Percentiles rank a stretch among this genome's conserved stretches.
Evolutionary conservation across 169 alveolate genomes (phyloP).

Genomic region (Theileria sp.): DNA sequence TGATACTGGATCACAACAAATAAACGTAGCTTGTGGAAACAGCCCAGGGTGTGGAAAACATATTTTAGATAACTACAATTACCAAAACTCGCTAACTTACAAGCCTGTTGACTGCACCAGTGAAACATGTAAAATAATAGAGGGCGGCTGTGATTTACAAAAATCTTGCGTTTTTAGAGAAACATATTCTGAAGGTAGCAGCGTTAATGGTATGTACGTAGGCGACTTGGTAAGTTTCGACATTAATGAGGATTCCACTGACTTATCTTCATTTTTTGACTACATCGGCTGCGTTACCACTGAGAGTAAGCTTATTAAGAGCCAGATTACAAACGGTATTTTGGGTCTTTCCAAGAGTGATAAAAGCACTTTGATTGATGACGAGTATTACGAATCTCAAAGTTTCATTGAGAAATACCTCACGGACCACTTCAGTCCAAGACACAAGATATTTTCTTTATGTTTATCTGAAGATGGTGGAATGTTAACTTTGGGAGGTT

Average conservation of each 20-base stretch:
- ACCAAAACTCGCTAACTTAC: constrained; percentile 56
- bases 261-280: not conserved
- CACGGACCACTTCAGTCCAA: constrained; percentile 21
- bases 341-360: constrained; percentile 64
- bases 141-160: constrained; percentile 27
- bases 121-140: constrained; percentile 42
- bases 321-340: constrained; percentile 74
- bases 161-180: constrained; percentile 61
- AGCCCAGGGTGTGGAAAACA: constrained; percentile 73
- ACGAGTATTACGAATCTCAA: constrained; percentile 18
- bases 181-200: constrained; percentile 70
- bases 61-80: constrained; percentile 48
- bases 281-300: constrained; percentile 58
- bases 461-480: constrained; percentile 75
- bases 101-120: constrained; percentile 43
- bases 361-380: not conserved
- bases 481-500: constrained; percentile 67
- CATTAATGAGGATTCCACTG: constrained; percentile 15
- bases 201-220: constrained; percentile 60
- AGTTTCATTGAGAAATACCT: constrained; percentile 38
- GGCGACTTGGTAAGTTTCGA: constrained; percentile 58
- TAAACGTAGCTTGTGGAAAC: constrained; percentile 61
- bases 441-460: constrained; percentile 41
- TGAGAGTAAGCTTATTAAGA: constrained; percentile 65
- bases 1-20: constrained; percentile 76